phyloP scores from a whole-genome alignment of 2,329 filamentous ascomycete species.

The Exophiala spinifera region DNA sequence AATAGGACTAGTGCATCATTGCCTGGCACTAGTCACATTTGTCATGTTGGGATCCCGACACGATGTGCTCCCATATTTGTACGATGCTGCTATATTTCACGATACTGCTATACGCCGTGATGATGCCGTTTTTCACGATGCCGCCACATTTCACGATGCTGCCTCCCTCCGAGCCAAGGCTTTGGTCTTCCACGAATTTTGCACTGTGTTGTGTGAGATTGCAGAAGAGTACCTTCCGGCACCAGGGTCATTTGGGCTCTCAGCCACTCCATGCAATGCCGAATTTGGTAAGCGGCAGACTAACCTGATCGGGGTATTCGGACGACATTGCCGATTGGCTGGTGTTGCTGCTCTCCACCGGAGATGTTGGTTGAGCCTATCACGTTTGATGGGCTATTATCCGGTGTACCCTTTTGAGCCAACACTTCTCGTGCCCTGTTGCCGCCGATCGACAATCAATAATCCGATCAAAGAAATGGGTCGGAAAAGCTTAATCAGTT shows the following conservation, averaged over 20 bases:
- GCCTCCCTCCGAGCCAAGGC: background rate
- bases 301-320: background rate
- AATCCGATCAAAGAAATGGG: background rate
- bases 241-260: background rate
- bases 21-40: too few species aligned
- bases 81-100: too few species aligned
- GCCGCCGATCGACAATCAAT: background rate
- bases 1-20: too few species aligned
- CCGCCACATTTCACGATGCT: background rate
- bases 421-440: background rate
- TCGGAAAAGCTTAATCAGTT: background rate
- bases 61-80: too few species aligned
- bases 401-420: background rate
- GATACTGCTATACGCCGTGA: too few species aligned
- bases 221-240: too few species aligned
- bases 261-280: background rate
- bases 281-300: background rate
- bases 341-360: background rate
- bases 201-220: too few species aligned
- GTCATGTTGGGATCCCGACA: too few species aligned
- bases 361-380: background rate
- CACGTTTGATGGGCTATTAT: background rate
- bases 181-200: too few species aligned
- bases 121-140: too few species aligned
- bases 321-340: background rate